phyloP scores from a whole-genome alignment of 257 asterid genomes.

The Jaltomata sinuosa region DNA sequence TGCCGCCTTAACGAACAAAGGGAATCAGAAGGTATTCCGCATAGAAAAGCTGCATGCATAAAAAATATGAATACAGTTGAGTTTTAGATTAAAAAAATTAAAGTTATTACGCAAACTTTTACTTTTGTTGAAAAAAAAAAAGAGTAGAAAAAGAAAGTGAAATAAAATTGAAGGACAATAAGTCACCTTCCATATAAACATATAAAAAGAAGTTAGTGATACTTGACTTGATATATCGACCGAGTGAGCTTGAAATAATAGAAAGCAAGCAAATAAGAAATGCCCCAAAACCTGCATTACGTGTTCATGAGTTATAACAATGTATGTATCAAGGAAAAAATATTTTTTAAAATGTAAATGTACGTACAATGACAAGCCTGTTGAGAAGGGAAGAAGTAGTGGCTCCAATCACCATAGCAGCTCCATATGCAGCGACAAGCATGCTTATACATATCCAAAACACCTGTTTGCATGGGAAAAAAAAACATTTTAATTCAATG shows the following conservation, averaged over 20 bases:
- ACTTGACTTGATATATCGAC: not conserved
- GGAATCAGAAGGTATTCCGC: constrained; percentile 11
- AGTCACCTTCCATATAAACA: constrained; percentile 13
- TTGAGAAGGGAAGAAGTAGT: not conserved
- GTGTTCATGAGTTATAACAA: not conserved
- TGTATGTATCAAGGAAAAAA: not conserved
- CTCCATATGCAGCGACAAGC: constrained; percentile 6
- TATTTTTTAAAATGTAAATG: too few relatives aligned
- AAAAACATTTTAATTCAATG: not conserved
- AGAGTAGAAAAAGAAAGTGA: not conserved
- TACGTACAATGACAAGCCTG: constrained; percentile 8
- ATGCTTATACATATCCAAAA: constrained; percentile 4
- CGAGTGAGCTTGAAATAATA: constrained; percentile 2
- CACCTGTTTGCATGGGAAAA: not conserved
- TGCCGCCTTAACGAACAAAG: constrained; percentile 1
- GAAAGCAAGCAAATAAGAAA: not conserved
- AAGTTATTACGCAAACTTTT: not conserved
- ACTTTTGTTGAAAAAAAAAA: not conserved
- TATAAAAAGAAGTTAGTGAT: constrained; percentile 9
- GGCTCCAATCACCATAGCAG: constrained; percentile 6
- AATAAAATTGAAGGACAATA: not conserved
- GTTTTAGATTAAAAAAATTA: not conserved
- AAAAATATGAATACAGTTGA: not conserved
- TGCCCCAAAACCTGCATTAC: constrained; percentile 3
- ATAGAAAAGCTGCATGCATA: constrained; percentile 1